Evolutionary conservation across 1,284 basidiomycete species (phyloP).

Genomic region (Neonothopanus nambi): DNA sequence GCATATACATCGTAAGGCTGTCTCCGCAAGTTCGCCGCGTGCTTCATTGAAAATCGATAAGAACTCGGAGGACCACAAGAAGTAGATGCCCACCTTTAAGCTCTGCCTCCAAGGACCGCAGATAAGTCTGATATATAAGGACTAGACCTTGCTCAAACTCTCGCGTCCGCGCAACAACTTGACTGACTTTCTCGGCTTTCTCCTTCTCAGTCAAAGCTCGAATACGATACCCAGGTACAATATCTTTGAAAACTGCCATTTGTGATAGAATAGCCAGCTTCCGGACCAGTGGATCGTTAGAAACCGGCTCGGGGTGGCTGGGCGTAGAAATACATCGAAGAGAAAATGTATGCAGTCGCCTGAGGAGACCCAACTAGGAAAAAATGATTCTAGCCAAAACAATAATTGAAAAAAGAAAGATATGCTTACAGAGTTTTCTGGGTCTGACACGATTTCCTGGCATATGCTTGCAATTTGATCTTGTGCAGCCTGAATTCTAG

Average conservation of each 20-base stretch:
- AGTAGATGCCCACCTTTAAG: slow-evolving; percentile 67
- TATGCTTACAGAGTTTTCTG: slow-evolving; percentile 73
- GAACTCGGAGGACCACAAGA: slow-evolving; percentile 20
- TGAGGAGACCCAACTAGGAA: slow-evolving; percentile 77
- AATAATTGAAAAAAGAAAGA: background rate
- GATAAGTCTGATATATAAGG: slow-evolving; percentile 84
- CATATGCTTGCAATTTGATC: slow-evolving; percentile 89
- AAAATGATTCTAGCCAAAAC: background rate
- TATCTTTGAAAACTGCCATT: slow-evolving; percentile 93
- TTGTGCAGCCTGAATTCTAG: slow-evolving; percentile 77
- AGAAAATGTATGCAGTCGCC: slow-evolving; percentile 85
- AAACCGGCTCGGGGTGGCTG: slow-evolving; percentile 63
- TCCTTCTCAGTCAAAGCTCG: slow-evolving; percentile 89
- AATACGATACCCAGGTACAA: slow-evolving; percentile 91
- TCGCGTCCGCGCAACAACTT: slow-evolving; percentile 86
- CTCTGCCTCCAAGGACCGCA: slow-evolving; percentile 84
- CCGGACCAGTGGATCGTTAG: slow-evolving; percentile 83
- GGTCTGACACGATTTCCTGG: slow-evolving; percentile 87
- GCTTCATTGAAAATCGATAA: slow-evolving; percentile 42
- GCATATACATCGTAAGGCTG: slow-evolving; percentile 85
- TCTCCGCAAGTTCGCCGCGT: slow-evolving; percentile 69
- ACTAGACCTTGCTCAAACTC: slow-evolving; percentile 99
- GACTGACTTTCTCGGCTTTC: slow-evolving; percentile 91
- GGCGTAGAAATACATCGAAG: slow-evolving; percentile 69
- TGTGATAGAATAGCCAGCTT: slow-evolving; percentile 90